These are phyloP conservation scores for Bacidia gigantensis DNA, from an alignment of 495 filamentous ascomycete genomes.

Conservation along the genomic window DNA sequence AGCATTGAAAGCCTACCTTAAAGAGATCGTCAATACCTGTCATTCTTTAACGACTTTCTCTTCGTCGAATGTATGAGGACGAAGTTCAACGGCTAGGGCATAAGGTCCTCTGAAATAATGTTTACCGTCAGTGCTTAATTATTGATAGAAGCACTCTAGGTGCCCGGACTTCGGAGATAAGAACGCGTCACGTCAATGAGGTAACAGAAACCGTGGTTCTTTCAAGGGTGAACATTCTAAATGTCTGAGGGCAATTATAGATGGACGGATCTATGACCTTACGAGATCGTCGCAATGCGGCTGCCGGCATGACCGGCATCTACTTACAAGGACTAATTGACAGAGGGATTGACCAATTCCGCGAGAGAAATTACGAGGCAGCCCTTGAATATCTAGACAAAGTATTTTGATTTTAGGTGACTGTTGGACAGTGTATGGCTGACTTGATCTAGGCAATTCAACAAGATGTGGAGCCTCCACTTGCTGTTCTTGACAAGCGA, in stretches of 20 bases:
- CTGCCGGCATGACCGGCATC: constrained; percentile 7
- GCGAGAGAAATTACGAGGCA: constrained; percentile 26
- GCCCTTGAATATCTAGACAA: constrained; percentile 31
- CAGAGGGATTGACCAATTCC: constrained; percentile 30
- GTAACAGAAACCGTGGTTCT: too few relatives aligned
- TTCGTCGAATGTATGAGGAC: too few relatives aligned
- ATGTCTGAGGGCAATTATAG: neutral
- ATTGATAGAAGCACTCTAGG: too few relatives aligned
- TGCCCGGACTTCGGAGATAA: too few relatives aligned
- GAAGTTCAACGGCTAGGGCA: too few relatives aligned
- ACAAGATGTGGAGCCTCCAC: constrained; percentile 19
- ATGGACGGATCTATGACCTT: constrained; percentile 11
- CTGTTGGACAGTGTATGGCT: too few relatives aligned
- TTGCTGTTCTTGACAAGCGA: constrained; percentile 44
- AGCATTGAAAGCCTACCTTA: constrained; percentile 40
- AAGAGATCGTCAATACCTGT: constrained; percentile 72
- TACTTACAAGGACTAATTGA: constrained; percentile 18
- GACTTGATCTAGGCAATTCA: constrained; percentile 27
- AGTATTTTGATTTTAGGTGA: constrained; percentile 22
- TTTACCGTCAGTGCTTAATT: too few relatives aligned
- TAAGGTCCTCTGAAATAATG: too few relatives aligned
- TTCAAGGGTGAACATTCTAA: too few relatives aligned
- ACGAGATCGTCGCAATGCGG: neutral
- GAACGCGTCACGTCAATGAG: too few relatives aligned
- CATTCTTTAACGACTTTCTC: constrained; percentile 44